Base-by-base conservation (phyloP, 2,329 filamentous ascomycete species). In the Clonostachys sp. region DNA sequence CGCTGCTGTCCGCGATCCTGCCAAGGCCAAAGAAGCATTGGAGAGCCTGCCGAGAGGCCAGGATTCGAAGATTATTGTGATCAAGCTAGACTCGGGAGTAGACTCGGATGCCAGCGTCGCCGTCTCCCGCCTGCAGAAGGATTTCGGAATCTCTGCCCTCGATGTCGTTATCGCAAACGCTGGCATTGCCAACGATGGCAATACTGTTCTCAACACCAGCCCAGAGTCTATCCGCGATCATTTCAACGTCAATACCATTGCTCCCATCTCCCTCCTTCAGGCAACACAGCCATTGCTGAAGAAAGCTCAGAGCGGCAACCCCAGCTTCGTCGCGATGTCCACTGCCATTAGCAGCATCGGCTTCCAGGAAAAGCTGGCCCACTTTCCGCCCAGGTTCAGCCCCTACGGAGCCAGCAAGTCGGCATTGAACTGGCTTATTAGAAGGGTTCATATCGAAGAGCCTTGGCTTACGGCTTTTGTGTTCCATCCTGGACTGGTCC, bases 391-490 rank as follows among this genome's bases (percentile, higher is more conserved):
- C 36, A 18, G 6, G 14, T 14, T 39, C 12, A 18, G 14, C 14
- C 14, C 36, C 7, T 39, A 39, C 36, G 36, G 36, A 14, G 14
- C 36, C 36, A 39, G 36, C 36, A 39, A 39, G 36, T n/a, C 36
- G 17, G 36, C 36, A n/a, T 18, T 39, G 14, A 39, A 39, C 36
- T 39, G 17, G 14, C 36, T 39, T 18, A 5, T 39, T 12, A 18
- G 14, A 18, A n/a, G 36, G 36, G 53, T 57, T 14, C 51, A 53
- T 48, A 49, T 55, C 18, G 58, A 60, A 34, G 55, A 61, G 51
- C 45, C 50, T 0, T 61, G 58, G 58, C 44, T 60, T 20, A 58
- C 51, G 12, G 48, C 38, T 24, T 46, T 49, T 4, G 46, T 46
- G 13, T 38, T 53, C 13, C 50, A 52, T 16, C 52, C 50, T 0